Percentiles rank a stretch among this genome's conserved stretches.
Evolutionary conservation across 2,329 filamentous ascomycete genomes (phyloP).

Genomic region (Fusarium floridanum): DNA sequence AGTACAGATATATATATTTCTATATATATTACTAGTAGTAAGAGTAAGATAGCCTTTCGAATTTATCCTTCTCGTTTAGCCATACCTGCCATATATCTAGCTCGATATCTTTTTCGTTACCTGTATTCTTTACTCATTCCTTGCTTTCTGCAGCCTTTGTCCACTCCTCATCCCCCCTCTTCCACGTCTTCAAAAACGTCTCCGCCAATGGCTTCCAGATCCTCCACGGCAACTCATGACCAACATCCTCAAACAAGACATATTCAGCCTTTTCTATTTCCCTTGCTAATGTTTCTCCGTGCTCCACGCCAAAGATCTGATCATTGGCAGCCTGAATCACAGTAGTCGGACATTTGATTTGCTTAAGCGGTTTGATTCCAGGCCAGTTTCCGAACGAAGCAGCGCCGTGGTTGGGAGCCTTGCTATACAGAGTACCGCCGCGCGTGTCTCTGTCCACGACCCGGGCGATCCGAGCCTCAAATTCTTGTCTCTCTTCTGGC

Average conservation of each 20-base stretch:
- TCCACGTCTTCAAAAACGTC: constrained; percentile 16
- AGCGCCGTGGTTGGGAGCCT: constrained; percentile 44
- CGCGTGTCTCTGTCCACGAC: constrained; percentile 26
- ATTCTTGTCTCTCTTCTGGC: constrained; percentile 15
- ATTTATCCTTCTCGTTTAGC: no score
- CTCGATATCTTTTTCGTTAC: neutral
- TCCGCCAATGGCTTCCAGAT: constrained; percentile 23
- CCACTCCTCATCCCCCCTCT: constrained; percentile 18
- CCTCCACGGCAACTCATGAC: constrained; percentile 35
- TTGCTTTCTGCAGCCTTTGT: neutral
- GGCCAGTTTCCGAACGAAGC: constrained; percentile 43
- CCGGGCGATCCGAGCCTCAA: neutral
- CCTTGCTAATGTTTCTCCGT: constrained; percentile 44
- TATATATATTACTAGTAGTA: no score
- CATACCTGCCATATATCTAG: neutral
- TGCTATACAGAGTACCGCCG: constrained; percentile 46
- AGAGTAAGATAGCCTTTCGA: neutral
- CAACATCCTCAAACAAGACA: constrained; percentile 40
- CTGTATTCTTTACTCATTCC: neutral
- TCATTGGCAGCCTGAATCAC: constrained; percentile 49
- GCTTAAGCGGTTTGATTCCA: constrained; percentile 36
- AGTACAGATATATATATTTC: no score
- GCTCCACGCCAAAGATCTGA: constrained; percentile 45
- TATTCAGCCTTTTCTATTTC: constrained; percentile 41
- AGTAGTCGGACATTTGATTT: constrained; percentile 44